Evolutionary conservation across 805 yeast genomes (phyloP), one percentile per base, ranked within the genome.

Genomic region (Candida ipomoeae): DNA sequence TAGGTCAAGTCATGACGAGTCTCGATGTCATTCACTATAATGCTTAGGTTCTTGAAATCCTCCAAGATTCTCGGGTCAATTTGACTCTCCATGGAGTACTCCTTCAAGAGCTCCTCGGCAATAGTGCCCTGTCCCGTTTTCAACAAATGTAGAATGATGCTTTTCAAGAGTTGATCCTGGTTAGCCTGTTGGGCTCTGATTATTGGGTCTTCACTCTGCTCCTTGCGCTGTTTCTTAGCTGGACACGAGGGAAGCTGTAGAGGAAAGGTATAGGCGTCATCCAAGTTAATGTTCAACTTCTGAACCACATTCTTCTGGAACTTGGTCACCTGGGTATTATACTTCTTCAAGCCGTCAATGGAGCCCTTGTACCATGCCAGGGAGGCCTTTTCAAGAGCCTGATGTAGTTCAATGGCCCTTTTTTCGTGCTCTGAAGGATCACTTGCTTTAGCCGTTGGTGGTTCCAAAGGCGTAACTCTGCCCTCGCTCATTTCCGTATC

Each of bases 201-300:
- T n/a, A 20, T 10, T n/a, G 29, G 17, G n/a, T 31, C n/a, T 17
- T 34, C 45, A 11, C 20, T 6, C 15, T 13, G n/a, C 13, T 36
- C 37, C 15, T 23, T 43, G 13, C 23, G 15, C 10, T 13, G 17
- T 23, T 46, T 53, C 23, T 44, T 50, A 5, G 50, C 51, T 4
- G 74, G 73, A 38, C 54, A 57, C 38, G 66, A 62, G 46, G 65
- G 55, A 43, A 72, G 57, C 50, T 57, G 58, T 48, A 73, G 59
- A 0, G 75, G 74, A 49, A 66, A 73, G 1, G 70, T 64, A 54
- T 73, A 73, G 6, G 77, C 75, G 17, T 69, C 74, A 56, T 73
- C 78, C 33, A 73, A 55, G 48, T 68, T 68, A 33, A 70, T 55
- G 48, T 57, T 59, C 46, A 44, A 35, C 23, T 36, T 34, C 14